Evolutionary conservation across 306 rosid genomes (phyloP).

Genomic region (Vigna mungo): DNA sequence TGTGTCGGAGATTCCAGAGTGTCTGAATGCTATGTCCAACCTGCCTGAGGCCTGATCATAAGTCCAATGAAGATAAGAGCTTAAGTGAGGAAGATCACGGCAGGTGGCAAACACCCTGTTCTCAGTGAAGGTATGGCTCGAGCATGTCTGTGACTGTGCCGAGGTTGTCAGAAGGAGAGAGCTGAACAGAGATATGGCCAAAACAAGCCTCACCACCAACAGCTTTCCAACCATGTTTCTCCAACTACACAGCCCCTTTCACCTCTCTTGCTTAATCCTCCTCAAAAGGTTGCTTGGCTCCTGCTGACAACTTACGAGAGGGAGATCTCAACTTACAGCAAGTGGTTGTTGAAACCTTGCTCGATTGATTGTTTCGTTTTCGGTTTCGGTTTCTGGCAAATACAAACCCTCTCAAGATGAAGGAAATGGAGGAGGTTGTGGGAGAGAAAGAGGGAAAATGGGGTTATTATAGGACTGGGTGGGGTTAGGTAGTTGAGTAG

Average conservation of each 20-base stretch:
- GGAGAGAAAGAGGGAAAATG: neutral
- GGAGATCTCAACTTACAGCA: neutral
- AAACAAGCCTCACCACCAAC: constrained; percentile 40
- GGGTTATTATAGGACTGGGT: constrained; percentile 56
- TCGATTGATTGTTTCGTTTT: neutral
- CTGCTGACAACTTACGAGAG: neutral
- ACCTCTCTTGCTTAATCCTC: constrained; percentile 3
- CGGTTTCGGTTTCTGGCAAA: neutral
- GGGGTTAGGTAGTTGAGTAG: constrained; percentile 57
- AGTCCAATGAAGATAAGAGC: constrained; percentile 74
- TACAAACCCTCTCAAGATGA: neutral
- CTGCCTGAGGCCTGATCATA: constrained; percentile 42
- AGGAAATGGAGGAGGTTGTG: constrained; percentile 21
- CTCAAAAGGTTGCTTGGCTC: neutral
- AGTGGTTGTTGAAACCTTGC: neutral
- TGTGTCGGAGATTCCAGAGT: constrained; percentile 42
- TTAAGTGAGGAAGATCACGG: constrained; percentile 54
- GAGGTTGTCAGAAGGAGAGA: constrained; percentile 45
- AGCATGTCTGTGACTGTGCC: constrained; percentile 59
- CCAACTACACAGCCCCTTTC: neutral
- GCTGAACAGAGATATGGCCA: constrained; percentile 42
- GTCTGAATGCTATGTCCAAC: constrained; percentile 69
- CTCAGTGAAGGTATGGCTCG: constrained; percentile 30
- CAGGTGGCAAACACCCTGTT: constrained; percentile 50
- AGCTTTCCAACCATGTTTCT: constrained; percentile 44